Conservation (phyloP, 1,284 basidiomycete genomes). For the Ganoderma lingzhi region DNA sequence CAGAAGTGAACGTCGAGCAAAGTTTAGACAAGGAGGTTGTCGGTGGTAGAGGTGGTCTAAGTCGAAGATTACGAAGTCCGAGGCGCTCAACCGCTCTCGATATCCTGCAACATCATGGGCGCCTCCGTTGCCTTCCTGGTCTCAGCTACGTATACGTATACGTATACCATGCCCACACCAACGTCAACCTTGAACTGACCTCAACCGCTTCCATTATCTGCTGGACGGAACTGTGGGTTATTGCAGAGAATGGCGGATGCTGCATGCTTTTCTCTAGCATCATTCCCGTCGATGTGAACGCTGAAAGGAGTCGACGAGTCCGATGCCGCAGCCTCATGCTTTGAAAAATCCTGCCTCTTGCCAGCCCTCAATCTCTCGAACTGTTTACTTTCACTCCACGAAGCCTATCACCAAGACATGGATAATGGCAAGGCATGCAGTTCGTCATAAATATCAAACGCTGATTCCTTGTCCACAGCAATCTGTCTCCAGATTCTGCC, state of each 20-base stretch:
- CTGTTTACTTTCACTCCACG: not conserved
- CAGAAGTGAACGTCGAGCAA: not conserved
- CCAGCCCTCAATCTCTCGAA: not conserved
- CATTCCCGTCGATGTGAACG: too few species aligned
- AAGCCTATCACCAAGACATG: not conserved
- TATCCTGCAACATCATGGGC: not conserved
- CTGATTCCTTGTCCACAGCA: not conserved
- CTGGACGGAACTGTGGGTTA: too few species aligned
- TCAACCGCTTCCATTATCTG: not conserved
- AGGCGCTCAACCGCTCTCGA: not conserved
- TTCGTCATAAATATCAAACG: not conserved
- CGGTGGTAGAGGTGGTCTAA: not conserved
- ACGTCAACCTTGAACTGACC: not conserved
- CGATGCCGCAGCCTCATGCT: too few species aligned
- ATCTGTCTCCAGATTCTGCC: not conserved
- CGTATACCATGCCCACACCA: not conserved
- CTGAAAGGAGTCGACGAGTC: too few species aligned
- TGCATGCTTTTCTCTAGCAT: too few species aligned
- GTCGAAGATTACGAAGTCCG: not conserved
- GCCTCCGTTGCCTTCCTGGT: not conserved
- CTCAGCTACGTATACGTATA: not conserved
- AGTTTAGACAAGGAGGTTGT: not conserved
- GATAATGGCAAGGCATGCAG: not conserved
- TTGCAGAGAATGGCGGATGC: too few species aligned
- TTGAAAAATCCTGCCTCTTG: too few species aligned